Evolutionary conservation across 73 alveolate genomes (phyloP), one percentile per base, ranked within the genome.

Genomic region (Stentor roeselii): DNA sequence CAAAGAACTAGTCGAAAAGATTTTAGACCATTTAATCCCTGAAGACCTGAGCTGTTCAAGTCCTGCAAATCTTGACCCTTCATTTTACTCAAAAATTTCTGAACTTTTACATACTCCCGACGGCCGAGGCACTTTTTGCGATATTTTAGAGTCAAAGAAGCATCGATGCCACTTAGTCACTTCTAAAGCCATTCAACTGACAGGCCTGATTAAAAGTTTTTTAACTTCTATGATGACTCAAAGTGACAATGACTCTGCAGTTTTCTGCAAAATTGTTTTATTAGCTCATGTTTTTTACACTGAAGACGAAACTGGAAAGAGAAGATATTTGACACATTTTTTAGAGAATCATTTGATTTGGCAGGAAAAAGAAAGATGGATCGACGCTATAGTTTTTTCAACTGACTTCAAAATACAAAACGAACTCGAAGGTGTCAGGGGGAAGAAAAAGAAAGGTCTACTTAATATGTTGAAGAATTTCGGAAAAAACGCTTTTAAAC

Each of bases 91-190:
- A 67, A 67, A 40, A 34, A 67, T 67, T 67, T 67, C 80, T 2
- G 37, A 67, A 21, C 41, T 67, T 67, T 67, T 67, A 21, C 80
- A 67, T 32, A 67, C 80, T 21, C 80, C 80, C 21, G 80, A 67
- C 11, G 80, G 80, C 14, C 37, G 80, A 2, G 37, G 41, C 21
- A 15, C 34, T 14, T 67, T 67, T 67, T 67, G 80, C 34, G 80
- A 67, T 67, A 21, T 32, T 67, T 2, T 67, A 34, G 80, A 67
- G 34, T 21, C 41, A 15, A 21, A 21, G 2, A 67, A 34, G 34
- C 41, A n/a, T 30, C 21, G 37, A 67, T 21, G 80, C 2, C 34
- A 15, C 15, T 2, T 67, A 34, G 21, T 21, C 2, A 15, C 37
- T 0, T 21, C 80, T 0, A 67, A 67, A 67, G 37, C 34, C 34